Conservation (phyloP, 2,329 filamentous ascomycete genomes). For the Podosphaera aphanis region DNA sequence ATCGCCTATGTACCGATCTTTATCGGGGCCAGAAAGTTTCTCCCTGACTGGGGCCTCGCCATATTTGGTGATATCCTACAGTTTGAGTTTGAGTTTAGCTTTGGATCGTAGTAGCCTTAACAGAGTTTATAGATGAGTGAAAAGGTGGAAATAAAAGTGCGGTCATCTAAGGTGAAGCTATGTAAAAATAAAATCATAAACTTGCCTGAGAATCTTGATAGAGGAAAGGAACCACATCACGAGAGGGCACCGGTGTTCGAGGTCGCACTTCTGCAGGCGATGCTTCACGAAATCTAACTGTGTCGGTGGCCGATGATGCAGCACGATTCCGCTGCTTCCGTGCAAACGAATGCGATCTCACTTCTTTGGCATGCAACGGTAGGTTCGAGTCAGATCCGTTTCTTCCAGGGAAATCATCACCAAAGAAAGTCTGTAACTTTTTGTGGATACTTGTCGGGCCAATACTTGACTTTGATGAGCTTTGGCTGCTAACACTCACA, state of each 20-base stretch:
- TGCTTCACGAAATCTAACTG: conserved; percentile 30
- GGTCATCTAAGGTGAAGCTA: no score
- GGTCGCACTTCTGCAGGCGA: conserved; percentile 60
- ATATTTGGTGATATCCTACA: conserved; percentile 49
- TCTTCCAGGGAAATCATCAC: conserved; percentile 58
- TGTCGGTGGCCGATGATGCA: conserved; percentile 53
- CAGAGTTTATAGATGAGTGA: not conserved
- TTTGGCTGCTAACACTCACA: conserved; percentile 71
- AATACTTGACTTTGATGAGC: conserved; percentile 45
- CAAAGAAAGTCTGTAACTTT: conserved; percentile 78
- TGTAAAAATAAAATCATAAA: conserved; percentile 8
- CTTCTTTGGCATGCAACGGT: conserved; percentile 30
- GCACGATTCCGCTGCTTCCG: conserved; percentile 47
- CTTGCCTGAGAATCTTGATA: conserved; percentile 68
- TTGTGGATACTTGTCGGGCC: conserved; percentile 48
- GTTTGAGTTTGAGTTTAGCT: not conserved
- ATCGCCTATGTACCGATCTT: conserved; percentile 35
- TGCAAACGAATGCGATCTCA: conserved; percentile 36
- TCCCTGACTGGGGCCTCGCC: conserved; percentile 57
- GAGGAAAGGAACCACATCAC: conserved; percentile 91
- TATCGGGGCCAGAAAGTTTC: conserved; percentile 44
- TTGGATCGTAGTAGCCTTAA: no score
- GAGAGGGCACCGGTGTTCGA: conserved; percentile 64
- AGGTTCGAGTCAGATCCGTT: conserved; percentile 55
- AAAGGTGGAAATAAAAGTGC: no score